A percentile compares a stretch with the other conserved stretches of the same genome.
Conservation (phyloP, 1,284 basidiomycete species). For the Rhodotorula sp. region DNA sequence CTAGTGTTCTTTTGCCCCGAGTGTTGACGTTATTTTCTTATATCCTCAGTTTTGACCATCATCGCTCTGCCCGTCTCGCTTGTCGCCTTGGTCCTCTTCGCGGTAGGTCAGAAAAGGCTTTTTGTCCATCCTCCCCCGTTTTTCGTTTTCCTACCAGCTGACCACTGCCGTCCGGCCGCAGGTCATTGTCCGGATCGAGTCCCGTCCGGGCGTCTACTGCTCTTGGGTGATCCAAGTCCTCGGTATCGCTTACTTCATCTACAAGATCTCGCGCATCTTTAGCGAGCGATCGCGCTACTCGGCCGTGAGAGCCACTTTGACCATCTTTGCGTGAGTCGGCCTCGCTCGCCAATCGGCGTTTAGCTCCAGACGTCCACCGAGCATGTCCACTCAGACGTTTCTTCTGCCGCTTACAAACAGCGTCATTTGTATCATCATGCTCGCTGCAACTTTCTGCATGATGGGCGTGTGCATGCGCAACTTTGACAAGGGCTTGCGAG, state of each 20-base stretch:
- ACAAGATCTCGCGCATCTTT: conserved; percentile 37
- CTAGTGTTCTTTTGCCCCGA: not conserved
- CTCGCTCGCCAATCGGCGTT: not conserved
- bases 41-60: conserved; percentile 29
- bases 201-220: conserved; percentile 17
- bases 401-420: not conserved
- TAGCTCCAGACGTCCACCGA: too few relatives aligned
- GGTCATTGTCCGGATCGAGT: conserved; percentile 31
- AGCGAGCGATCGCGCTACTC: conserved; percentile 20
- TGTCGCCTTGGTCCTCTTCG: conserved; percentile 25
- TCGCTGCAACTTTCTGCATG: conserved; percentile 27
- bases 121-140: not conserved
- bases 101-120: conserved; percentile 1
- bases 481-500: conserved; percentile 32
- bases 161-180: not conserved
- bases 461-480: conserved; percentile 34
- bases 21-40: not conserved
- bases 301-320: conserved; percentile 29
- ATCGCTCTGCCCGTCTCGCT: conserved; percentile 33
- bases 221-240: conserved; percentile 18
- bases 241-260: conserved; percentile 39
- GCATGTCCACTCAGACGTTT: too few relatives aligned
- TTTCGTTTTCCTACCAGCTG: not conserved
- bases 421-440: conserved; percentile 30
- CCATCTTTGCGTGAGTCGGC: conserved; percentile 25